Evolutionary conservation across 2,329 filamentous ascomycete species (phyloP), one percentile per base, ranked within the genome.

Genomic region (Penicillium polonicum): DNA sequence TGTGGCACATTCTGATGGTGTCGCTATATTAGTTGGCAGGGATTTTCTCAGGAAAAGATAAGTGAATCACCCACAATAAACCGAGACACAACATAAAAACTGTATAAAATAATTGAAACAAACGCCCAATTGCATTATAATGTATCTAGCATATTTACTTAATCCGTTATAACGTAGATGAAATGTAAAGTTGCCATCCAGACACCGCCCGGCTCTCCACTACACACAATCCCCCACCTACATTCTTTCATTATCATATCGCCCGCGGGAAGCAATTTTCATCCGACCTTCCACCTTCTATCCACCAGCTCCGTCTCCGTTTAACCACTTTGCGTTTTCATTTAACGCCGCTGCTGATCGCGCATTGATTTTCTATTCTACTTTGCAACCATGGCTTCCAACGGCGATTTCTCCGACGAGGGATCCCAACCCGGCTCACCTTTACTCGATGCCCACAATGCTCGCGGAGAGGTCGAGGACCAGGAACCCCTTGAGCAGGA

Each of bases 391-490:
- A 83, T 83, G 82, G 80, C 80, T 69, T 76, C 80, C 60, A 83
- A 82, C 75, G 81, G 80, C 70, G 80, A 83, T 68, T 80, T 80
- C 66, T 81, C 80, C 57, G 80, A 82, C 61, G 78, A 81, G 59
- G 80, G 82, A 59, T 82, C 80, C 50, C 81, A 81, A 59, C 82
- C 82, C 52, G 82, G 81, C 57, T 84, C 82, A 46, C 83, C 83
- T 55, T 73, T 77, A 50, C 65, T 82, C 48, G 76, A 80, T 43
- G 72, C 72, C 65, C 74, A 64, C 64, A 65, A 79, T 60, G 75
- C 89, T 73, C 88, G 85, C 66, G 84, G 90, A 75, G 87, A 90
- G 70, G 83, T 91, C 69, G 88, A 91, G 72, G 88, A 88, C 63
- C 88, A 91, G 67, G 89, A 91, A 73, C 88, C 86, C 49, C 82